phyloP scores from a whole-genome alignment of 1,284 basidiomycete genomes.

The Sporisorium exsertum region DNA sequence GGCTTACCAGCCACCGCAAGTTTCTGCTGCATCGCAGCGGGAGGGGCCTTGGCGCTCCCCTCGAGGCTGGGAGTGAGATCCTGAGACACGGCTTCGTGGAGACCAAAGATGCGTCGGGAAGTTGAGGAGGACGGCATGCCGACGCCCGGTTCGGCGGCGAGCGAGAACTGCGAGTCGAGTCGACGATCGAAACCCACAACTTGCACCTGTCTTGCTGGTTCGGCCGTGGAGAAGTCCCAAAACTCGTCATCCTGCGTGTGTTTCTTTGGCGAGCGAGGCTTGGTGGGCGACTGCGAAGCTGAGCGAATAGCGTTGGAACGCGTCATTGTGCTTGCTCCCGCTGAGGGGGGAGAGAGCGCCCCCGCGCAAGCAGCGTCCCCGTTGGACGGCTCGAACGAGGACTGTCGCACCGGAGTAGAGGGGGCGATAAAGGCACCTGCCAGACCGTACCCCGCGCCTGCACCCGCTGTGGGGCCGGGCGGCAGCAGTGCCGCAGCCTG shows the following conservation, averaged over 20 bases:
- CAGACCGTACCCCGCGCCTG: slow-evolving; percentile 13
- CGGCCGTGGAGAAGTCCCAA: slow-evolving; percentile 24
- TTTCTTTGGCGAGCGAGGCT: slow-evolving; percentile 1
- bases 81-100: slow-evolving; percentile 18
- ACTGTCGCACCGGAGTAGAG: slow-evolving; percentile 9
- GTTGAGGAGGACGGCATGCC: slow-evolving; percentile 23
- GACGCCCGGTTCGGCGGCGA: background rate
- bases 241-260: background rate
- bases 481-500: background rate
- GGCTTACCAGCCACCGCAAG: background rate
- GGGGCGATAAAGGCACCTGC: slow-evolving; percentile 27
- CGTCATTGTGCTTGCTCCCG: background rate
- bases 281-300: slow-evolving; percentile 17
- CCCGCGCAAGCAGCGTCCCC: background rate
- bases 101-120: slow-evolving; percentile 20
- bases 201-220: slow-evolving; percentile 10
- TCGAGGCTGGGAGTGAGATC: slow-evolving; percentile 11
- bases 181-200: slow-evolving; percentile 8
- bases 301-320: slow-evolving; percentile 20
- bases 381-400: slow-evolving; percentile 6
- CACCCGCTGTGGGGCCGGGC: slow-evolving; percentile 4
- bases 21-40: background rate
- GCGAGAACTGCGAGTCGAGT: slow-evolving; percentile 34
- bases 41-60: background rate
- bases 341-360: no score